phyloP scores from a whole-genome alignment of 345 rosid genomes.

The Citrus inodora region DNA sequence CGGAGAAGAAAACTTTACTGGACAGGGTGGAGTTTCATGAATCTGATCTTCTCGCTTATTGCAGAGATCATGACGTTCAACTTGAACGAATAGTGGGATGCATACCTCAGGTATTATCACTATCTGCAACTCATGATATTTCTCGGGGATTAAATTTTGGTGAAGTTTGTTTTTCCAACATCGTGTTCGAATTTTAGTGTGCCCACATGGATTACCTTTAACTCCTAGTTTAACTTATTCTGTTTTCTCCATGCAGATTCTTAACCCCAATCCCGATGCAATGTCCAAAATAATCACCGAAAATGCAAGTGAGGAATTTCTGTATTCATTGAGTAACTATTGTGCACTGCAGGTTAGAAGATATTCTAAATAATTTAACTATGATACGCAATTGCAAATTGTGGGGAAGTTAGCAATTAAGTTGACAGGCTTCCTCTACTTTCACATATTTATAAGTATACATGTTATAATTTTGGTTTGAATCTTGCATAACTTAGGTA shows the following conservation, averaged over 20 bases:
- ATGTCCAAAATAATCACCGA: slow-evolving; percentile 95
- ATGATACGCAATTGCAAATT: background rate
- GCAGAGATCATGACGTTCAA: slow-evolving; percentile 68
- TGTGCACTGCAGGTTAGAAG: slow-evolving; percentile 90
- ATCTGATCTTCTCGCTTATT: slow-evolving; percentile 83
- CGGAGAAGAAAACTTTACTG: slow-evolving; percentile 85
- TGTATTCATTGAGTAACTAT: slow-evolving; percentile 87
- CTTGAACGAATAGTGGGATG: slow-evolving; percentile 97
- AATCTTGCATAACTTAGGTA: background rate
- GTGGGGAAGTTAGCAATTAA: slow-evolving; percentile 6
- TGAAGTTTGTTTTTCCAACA: slow-evolving; percentile 2
- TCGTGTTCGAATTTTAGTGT: background rate
- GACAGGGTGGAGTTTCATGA: slow-evolving; percentile 96
- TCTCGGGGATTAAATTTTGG: background rate
- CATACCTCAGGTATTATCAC: slow-evolving; percentile 86
- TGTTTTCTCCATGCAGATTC: slow-evolving; percentile 60
- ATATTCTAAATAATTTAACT: background rate
- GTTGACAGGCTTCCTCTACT: background rate
- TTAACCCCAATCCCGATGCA: slow-evolving; percentile 96
- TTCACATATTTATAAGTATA: background rate
- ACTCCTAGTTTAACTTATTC: slow-evolving; percentile 4
- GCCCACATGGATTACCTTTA: background rate
- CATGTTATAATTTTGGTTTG: background rate
- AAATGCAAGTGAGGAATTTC: slow-evolving; percentile 94
- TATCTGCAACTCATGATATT: background rate